Evolutionary conservation across 768 basidiomycete species (phyloP), one percentile per base, ranked within the genome.

Genomic region (Porphyrellus cyaneotinctus): DNA sequence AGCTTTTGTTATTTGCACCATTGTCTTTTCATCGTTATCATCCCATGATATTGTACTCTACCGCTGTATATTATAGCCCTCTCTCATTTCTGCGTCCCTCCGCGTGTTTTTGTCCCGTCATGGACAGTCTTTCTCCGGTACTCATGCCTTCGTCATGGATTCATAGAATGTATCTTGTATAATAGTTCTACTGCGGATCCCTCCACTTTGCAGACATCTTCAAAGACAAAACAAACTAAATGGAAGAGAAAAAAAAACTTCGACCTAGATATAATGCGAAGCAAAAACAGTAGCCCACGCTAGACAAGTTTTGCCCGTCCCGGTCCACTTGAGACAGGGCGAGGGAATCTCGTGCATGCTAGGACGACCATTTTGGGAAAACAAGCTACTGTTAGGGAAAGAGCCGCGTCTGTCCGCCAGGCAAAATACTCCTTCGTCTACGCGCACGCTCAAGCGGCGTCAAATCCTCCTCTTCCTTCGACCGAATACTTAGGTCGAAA

Each of bases 391-490:
- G 5, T 58, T 15, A 65, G 12, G 47, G 50, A 11, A 67, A 6
- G 13, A 69, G 65, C 14, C 63, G 61, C 24, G 57, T 63, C 49
- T 69, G 67, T 47, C 67, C 69, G 20, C 70, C 61, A 4, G 68
- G 60, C 9, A 76, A 59, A 18, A 67, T 59, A 47, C 71, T 76
- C 57, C 72, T 55, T 55, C 77, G 78, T 46, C 83, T 76, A 52
- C 83, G 74, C 31, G 85, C 88, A 58, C 79, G 77, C 67, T 90
- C 88, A 32, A 90, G 70, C 1, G 88, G 88, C 6, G 87, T 76
- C 24, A 90, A 59, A 51, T 79, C 76, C 30, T 85, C 82, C 32
- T 80, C 80, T 4, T 78, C 80, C 76, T 57, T 57, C 41, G 62
- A 51, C 22, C 53, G 52, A 17, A 56, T 54, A 38, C 69, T 69